Evolutionary conservation across 345 rosid genomes (phyloP).

Genomic region (Populus simonii): DNA sequence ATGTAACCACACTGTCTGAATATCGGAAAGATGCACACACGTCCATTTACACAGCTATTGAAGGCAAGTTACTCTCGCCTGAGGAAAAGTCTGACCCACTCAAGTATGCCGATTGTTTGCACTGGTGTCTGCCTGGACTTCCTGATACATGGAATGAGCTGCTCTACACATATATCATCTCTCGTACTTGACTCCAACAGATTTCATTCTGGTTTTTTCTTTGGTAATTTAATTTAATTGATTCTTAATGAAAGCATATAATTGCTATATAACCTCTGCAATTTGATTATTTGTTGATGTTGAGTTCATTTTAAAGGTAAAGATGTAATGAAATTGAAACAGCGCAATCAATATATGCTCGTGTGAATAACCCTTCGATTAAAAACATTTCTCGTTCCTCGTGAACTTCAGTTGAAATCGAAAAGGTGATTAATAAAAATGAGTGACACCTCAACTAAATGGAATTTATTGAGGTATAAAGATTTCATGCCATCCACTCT

Average conservation of each 20-base stretch:
- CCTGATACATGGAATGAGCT: conserved; percentile 30
- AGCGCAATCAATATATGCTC: not conserved
- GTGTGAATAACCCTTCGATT: not conserved
- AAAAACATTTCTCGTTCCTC: not conserved
- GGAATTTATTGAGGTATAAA: no score
- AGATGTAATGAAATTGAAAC: not conserved
- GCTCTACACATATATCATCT: conserved; percentile 12
- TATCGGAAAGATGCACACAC: conserved; percentile 35
- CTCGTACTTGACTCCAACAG: not conserved
- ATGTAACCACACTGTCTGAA: conserved; percentile 21
- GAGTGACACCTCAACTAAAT: no score
- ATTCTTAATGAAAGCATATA: not conserved
- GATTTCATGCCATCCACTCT: not conserved
- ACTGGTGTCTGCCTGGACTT: conserved; percentile 26
- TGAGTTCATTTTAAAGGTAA: not conserved
- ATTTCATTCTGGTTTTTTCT: no score
- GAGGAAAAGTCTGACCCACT: conserved; percentile 10
- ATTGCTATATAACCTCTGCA: not conserved
- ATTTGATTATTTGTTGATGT: not conserved
- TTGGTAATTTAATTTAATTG: not conserved
- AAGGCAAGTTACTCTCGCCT: conserved; percentile 10
- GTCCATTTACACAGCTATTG: conserved; percentile 7
- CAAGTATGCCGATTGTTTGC: conserved; percentile 19
- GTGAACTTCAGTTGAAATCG: no score
- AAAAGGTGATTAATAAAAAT: not conserved